Conservation (phyloP, 192 early-diverging fungal species). For the Phlyctochytrium planicorne region DNA sequence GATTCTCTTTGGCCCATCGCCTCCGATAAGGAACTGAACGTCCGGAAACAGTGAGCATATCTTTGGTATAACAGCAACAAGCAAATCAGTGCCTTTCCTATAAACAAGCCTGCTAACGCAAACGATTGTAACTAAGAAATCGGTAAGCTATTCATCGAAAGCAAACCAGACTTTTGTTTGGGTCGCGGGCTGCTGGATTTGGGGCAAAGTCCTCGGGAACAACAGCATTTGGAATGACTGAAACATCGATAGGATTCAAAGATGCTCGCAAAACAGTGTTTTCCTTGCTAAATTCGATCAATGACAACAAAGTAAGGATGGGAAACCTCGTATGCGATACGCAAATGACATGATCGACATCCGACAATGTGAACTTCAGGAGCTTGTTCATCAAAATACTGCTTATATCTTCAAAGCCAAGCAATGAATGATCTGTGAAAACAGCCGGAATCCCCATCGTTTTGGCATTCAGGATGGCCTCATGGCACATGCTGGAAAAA, state of each 20-base stretch:
- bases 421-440: conserved; percentile 96
- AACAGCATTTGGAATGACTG: conserved; percentile 96
- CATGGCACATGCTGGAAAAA: conserved; percentile 91
- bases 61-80: conserved; percentile 86
- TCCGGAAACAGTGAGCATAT: conserved; percentile 78
- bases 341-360: conserved; percentile 96
- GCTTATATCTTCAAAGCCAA: conserved; percentile 93
- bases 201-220: conserved; percentile 90
- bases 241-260: conserved; percentile 84
- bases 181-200: conserved; percentile 71
- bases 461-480: conserved; percentile 91
- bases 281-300: conserved; percentile 73
- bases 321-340: conserved; percentile 92
- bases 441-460: conserved; percentile 92
- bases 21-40: conserved; percentile 91
- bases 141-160: neutral
- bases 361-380: conserved; percentile 94
- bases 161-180: conserved; percentile 62
- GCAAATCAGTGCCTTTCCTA: conserved; percentile 90
- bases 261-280: conserved; percentile 95
- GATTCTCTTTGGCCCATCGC: conserved; percentile 94
- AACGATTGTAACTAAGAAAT: conserved; percentile 80
- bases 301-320: neutral
- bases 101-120: conserved; percentile 90
- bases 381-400: conserved; percentile 96